A percentile compares a stretch with the other conserved stretches of the same genome.
These are phyloP conservation scores for Melanogaster broomeanus DNA, from an alignment of 768 basidiomycete genomes.

Conservation along the genomic window DNA sequence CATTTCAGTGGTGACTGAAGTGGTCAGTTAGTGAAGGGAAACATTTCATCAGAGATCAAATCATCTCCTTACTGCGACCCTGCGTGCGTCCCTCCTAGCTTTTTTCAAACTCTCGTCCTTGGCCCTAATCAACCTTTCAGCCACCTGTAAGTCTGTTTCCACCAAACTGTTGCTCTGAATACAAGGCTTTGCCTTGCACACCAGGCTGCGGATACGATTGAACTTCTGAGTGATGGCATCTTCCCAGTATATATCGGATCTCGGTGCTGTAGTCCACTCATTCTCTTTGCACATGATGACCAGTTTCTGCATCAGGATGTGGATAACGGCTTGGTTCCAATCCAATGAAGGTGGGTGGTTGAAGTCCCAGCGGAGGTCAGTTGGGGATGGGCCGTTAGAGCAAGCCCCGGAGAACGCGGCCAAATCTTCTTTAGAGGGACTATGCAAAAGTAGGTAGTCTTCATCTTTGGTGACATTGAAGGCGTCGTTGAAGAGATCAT, in stretches of 20 bases:
- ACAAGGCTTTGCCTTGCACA: neutral
- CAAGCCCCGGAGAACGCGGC: neutral
- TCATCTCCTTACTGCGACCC: neutral
- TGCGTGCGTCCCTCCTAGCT: neutral
- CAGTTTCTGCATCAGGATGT: neutral
- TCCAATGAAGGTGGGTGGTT: neutral
- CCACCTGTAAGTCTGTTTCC: neutral
- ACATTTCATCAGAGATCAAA: no score
- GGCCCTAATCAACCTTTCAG: neutral
- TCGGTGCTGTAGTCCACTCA: neutral
- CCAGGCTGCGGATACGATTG: neutral
- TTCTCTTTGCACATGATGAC: neutral
- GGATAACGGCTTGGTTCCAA: neutral
- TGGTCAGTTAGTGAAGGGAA: no score
- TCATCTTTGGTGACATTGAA: neutral
- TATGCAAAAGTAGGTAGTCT: neutral
- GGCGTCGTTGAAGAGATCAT: neutral
- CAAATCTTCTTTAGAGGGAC: neutral
- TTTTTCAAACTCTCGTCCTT: neutral
- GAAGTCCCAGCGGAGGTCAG: conserved; percentile 1
- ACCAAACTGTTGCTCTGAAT: neutral
- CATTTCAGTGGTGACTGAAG: no score
- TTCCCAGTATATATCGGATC: neutral
- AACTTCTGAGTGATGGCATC: conserved; percentile 1
- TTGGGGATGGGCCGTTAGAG: neutral